A percentile compares a stretch with the other conserved stretches of the same genome.
Conservation (phyloP, 768 basidiomycete species). For the Kwoniella newhampshirensis region DNA sequence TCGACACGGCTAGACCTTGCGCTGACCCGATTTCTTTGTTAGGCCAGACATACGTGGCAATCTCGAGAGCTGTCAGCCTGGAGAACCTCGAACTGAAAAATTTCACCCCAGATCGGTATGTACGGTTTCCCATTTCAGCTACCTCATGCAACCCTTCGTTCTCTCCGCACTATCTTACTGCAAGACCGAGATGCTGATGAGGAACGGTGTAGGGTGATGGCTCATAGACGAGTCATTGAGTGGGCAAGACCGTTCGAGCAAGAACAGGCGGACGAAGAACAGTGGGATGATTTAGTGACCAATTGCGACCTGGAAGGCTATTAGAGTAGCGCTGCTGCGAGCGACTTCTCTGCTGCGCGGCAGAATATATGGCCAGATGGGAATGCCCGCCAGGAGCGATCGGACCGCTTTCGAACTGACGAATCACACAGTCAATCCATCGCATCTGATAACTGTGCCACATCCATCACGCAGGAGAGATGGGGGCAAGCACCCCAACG, state of each 20-base stretch:
- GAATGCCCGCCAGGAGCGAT: no score
- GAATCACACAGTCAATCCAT: no score
- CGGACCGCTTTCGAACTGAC: no score
- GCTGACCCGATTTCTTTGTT: background rate
- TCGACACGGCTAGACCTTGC: background rate
- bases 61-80: constrained; percentile 48
- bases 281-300: constrained; percentile 33
- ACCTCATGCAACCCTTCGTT: background rate
- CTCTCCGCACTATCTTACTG: no score
- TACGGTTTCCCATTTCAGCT: background rate
- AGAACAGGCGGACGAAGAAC: constrained; percentile 30
- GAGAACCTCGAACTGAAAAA: constrained; percentile 44
- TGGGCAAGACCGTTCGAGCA: constrained; percentile 36
- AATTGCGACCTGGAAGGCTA: constrained; percentile 17
- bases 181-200: background rate
- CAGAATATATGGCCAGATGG: no score
- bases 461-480: no score
- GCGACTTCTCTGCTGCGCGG: no score
- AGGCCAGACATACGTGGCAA: constrained; percentile 49
- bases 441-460: no score
- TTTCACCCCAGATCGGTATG: constrained; percentile 30
- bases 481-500: no score
- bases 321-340: no score
- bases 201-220: constrained; percentile 30
- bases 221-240: constrained; percentile 33